A percentile compares a stretch with the other conserved stretches of the same genome.
Evolutionary conservation across 2,329 filamentous ascomycete genomes (phyloP).

Genomic region (Penicillium sp.): DNA sequence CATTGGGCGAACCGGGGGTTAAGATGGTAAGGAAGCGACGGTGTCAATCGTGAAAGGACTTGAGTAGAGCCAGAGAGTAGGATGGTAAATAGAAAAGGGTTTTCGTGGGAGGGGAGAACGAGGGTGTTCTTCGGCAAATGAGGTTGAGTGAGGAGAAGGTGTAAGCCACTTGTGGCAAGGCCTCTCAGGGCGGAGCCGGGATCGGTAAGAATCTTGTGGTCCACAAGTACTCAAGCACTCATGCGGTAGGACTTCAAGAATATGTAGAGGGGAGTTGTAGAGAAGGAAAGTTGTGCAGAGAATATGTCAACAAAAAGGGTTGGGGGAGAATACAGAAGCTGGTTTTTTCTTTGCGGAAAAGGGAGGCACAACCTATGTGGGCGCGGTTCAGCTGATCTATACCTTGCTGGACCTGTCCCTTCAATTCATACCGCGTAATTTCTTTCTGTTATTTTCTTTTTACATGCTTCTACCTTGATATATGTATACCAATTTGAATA

Average conservation of each 20-base stretch:
- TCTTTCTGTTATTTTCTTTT: neutral
- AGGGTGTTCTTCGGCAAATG: slow-evolving; percentile 10
- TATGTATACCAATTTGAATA: too few species aligned
- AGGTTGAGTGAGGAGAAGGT: slow-evolving; percentile 23
- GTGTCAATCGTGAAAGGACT: neutral
- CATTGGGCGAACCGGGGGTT: slow-evolving; percentile 26
- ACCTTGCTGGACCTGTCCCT: neutral
- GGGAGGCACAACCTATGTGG: neutral
- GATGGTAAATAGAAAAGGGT: neutral
- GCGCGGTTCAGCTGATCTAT: slow-evolving; percentile 2
- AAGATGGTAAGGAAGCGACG: neutral
- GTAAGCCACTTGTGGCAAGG: slow-evolving; percentile 30
- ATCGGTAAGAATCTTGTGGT: slow-evolving; percentile 17
- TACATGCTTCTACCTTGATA: neutral
- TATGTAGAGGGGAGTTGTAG: neutral
- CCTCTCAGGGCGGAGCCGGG: slow-evolving; percentile 21
- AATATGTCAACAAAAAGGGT: neutral
- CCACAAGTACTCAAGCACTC: neutral
- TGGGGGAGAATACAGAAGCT: neutral
- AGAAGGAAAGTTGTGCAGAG: neutral
- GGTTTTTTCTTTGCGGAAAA: neutral
- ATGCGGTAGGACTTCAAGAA: neutral
- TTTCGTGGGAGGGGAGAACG: neutral
- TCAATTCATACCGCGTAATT: neutral
- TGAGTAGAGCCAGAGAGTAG: neutral